Percentiles rank a stretch among this genome's conserved stretches.
phyloP scores from a whole-genome alignment of 163 green algal species.

The Botryococcus braunii region DNA sequence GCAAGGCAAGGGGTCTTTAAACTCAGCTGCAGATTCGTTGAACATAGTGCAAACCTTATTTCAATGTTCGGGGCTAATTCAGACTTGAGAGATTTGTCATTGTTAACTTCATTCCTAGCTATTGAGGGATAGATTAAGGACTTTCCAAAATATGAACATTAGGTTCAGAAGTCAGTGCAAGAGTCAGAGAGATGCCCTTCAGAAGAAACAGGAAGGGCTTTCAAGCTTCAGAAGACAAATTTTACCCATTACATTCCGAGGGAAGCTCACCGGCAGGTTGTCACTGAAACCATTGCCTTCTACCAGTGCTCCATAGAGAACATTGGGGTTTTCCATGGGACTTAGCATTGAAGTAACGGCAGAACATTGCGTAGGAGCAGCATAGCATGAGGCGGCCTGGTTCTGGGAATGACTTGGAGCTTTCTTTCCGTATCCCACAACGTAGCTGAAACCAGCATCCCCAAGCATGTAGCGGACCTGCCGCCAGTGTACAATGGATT shows the following conservation, averaged over 20 bases:
- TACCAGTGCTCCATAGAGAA: slow-evolving; percentile 25
- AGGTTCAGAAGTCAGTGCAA: neutral
- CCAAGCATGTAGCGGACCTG: slow-evolving; percentile 30
- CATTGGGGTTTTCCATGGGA: slow-evolving; percentile 20
- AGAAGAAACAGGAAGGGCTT: neutral
- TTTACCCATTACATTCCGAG: neutral
- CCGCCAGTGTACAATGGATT: too few species aligned
- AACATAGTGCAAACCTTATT: too few species aligned
- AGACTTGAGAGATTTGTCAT: neutral
- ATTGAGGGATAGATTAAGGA: too few species aligned
- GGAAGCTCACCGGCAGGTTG: neutral
- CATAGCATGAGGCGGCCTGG: slow-evolving; percentile 33
- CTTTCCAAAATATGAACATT: neutral
- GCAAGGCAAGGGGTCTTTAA: neutral
- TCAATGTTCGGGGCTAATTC: too few species aligned
- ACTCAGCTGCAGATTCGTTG: neutral
- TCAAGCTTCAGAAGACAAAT: neutral
- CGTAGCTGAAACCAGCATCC: slow-evolving; percentile 21
- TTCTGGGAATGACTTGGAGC: slow-evolving; percentile 27
- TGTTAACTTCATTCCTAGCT: neutral
- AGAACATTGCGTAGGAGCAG: slow-evolving; percentile 12
- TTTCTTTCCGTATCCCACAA: slow-evolving; percentile 27
- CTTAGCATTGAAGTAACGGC: slow-evolving; percentile 14
- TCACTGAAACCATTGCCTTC: slow-evolving; percentile 13
- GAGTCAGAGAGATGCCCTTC: neutral